Base-by-base conservation (phyloP, 1,284 basidiomycete genomes). In the Sporisorium graminicola region DNA sequence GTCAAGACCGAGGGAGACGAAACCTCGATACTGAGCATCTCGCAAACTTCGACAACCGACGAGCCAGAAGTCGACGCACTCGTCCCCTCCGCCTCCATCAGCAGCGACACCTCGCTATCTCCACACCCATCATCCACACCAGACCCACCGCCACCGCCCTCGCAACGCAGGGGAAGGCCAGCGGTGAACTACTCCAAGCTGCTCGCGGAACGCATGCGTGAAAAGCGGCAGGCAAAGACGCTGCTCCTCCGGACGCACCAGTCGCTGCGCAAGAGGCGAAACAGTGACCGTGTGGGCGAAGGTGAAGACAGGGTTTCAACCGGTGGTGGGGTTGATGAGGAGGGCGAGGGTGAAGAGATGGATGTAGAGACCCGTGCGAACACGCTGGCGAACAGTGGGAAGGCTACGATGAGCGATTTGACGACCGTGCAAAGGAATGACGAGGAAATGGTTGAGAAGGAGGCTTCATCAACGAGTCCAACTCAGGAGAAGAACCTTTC, bases 201-300 rank as follows among this genome's bases (percentile, higher is more conserved):
- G 16, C 59, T 75, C 13, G 73, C 73, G 0, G 63, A 66, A 12
- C 49, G 67, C 13, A 67, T 62, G 67, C 42, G 59, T 10, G 57
- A 70, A 1, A 67, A 70, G 60, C 43, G 64, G 29, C 60, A 75
- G 22, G 64, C 63, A 0, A 63, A 71, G 13, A 60, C 60, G 27
- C 42, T 75, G 37, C 52, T 75, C 2, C 46, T 75, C 8, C 56
- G 73, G 2, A 75, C 73, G 14, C 73, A 75, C 42, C 51, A 67
- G 46, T 58, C 56, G 20, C 27, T 75, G 37, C 73, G 63, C 18
- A 64, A 62, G 46, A 64, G 58, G 46, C 47, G 33, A 43, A 27
- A 26, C 3, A 7, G 24, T n/a, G 33, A 24, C 6, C 20, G 18
- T 18, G 24, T 10, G 3, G 47, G 16, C 6, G 47, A 9, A 8